These are phyloP conservation scores for Pichia sp. DNA, from an alignment of 1,139 yeast species.

Conservation along the genomic window DNA sequence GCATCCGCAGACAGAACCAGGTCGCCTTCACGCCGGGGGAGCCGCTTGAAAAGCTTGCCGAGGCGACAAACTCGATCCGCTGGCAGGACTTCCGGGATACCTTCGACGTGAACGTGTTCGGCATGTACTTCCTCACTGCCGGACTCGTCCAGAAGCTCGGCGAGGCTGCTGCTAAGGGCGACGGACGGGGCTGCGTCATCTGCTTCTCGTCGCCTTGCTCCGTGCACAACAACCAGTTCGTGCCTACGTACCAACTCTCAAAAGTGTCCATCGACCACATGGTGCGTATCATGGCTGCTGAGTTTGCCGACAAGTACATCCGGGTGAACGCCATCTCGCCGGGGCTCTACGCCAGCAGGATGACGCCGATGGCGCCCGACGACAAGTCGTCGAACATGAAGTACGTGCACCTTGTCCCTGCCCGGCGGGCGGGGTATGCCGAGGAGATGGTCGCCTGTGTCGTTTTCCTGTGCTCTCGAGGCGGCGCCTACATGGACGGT, in stretches of 20 bases:
- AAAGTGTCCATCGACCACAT: slow-evolving; percentile 25
- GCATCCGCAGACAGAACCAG: slow-evolving; percentile 23
- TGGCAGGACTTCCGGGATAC: slow-evolving; percentile 24
- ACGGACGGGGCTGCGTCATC: slow-evolving; percentile 25
- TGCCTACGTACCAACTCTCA: slow-evolving; percentile 25
- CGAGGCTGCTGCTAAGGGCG: slow-evolving; percentile 22
- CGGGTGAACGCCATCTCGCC: slow-evolving; percentile 27
- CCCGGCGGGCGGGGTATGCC: slow-evolving; percentile 22
- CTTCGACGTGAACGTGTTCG: slow-evolving; percentile 26
- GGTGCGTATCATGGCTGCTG: slow-evolving; percentile 29
- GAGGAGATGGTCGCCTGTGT: slow-evolving; percentile 25
- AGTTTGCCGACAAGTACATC: slow-evolving; percentile 26
- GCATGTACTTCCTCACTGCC: slow-evolving; percentile 25
- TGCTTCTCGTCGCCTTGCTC: slow-evolving; percentile 26
- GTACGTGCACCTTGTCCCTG: slow-evolving; percentile 22
- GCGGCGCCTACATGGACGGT: slow-evolving; percentile 27
- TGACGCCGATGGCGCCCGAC: slow-evolving; percentile 24
- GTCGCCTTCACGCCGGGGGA: slow-evolving; percentile 23
- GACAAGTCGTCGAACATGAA: slow-evolving; percentile 25
- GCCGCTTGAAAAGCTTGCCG: slow-evolving; percentile 21
- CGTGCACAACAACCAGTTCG: slow-evolving; percentile 26
- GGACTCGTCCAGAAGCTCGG: slow-evolving; percentile 23
- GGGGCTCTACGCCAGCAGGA: slow-evolving; percentile 24
- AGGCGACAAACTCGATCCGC: slow-evolving; percentile 22
- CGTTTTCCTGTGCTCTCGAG: slow-evolving; percentile 22